Percentiles rank a stretch among this genome's conserved stretches.
phyloP scores from a whole-genome alignment of 1,139 yeast genomes.

The Yamadazyma atmosphaerica region DNA sequence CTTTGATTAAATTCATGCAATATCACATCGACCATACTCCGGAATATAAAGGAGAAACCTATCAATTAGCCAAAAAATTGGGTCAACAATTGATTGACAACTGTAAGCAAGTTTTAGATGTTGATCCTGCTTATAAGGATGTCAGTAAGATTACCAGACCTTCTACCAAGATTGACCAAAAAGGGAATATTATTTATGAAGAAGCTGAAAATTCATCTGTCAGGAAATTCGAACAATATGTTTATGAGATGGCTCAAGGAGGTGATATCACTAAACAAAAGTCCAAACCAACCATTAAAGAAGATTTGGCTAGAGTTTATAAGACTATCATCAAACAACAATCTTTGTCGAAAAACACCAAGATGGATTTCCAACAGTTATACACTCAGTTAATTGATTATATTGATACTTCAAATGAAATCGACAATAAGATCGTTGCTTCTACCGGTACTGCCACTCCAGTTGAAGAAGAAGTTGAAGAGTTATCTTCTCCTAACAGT shows the following conservation, averaged over 20 bases:
- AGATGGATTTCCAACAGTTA: conserved; percentile 75
- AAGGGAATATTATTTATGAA: conserved; percentile 81
- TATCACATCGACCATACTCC: conserved; percentile 95
- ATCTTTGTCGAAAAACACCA: conserved; percentile 56
- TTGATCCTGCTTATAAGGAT: conserved; percentile 92
- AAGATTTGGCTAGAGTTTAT: conserved; percentile 83
- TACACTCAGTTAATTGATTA: conserved; percentile 77
- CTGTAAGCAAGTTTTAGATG: conserved; percentile 82
- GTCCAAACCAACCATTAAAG: conserved; percentile 70
- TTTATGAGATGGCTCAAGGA: conserved; percentile 95
- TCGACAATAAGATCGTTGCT: conserved; percentile 46
- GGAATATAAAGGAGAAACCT: conserved; percentile 82
- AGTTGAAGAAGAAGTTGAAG: conserved; percentile 53
- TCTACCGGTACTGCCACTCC: conserved; percentile 40
- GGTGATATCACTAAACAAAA: conserved; percentile 71
- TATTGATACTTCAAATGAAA: conserved; percentile 68
- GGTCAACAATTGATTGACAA: conserved; percentile 94
- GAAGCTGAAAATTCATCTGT: conserved; percentile 89
- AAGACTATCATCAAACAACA: conserved; percentile 77
- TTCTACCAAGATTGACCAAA: conserved; percentile 80
- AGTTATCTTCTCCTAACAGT: conserved; percentile 27
- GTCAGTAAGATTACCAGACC: conserved; percentile 95
- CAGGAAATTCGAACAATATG: conserved; percentile 94
- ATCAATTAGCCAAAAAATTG: conserved; percentile 82
- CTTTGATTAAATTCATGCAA: conserved; percentile 94